Base-by-base conservation (phyloP, 441 rosid species). In the Viola pubescens region DNA sequence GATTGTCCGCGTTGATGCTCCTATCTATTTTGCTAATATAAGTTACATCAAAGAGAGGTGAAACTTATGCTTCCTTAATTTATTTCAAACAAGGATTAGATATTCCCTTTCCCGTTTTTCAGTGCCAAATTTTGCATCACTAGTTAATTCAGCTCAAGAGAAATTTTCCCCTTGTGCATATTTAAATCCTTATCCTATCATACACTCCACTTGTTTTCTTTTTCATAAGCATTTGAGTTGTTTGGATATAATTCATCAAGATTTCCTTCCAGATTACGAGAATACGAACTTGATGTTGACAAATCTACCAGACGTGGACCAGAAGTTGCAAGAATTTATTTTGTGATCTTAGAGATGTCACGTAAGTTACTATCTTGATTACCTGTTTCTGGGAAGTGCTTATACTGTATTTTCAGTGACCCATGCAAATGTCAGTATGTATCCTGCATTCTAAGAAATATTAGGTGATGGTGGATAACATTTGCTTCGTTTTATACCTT, bases 11-110 rank as follows among this genome's bases (percentile, higher is more conserved):
- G 61, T 88, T 26, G 99, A 94, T 74, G 77, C 99, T 7, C 99
- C 99, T 2, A 86, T 94, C 52, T 94, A 94, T 74, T 94, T 94
- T 67, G 99, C 99, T 62, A 94, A 94, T 76, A 94, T 73, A 79
- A 90, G 99, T 68, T 87, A 77, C 71, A 82, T 94, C 64, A 90
- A 94, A 61, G 97, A 90, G 77, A 81, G 95, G 98, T 89, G 53
- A 77, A 58, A 13, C 34, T 38, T 54, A 11, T 46, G 52, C 52
- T 47, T 57, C 38, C 34, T 39, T 47, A 54, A 58, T 11, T 54
- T 38, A 54, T n/a, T 41, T 41, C 3, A 46, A 40, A 8, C n/a
- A 10, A 9, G n/a, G 40, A 52, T 52, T 10, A 5, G 7, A 52
- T 26, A 26, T 2, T 26, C 3, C 34, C 34, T 26, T 26, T 26